These are phyloP conservation scores for Lecanosticta acicola DNA, from an alignment of 2,329 filamentous ascomycete species.

Conservation along the genomic window DNA sequence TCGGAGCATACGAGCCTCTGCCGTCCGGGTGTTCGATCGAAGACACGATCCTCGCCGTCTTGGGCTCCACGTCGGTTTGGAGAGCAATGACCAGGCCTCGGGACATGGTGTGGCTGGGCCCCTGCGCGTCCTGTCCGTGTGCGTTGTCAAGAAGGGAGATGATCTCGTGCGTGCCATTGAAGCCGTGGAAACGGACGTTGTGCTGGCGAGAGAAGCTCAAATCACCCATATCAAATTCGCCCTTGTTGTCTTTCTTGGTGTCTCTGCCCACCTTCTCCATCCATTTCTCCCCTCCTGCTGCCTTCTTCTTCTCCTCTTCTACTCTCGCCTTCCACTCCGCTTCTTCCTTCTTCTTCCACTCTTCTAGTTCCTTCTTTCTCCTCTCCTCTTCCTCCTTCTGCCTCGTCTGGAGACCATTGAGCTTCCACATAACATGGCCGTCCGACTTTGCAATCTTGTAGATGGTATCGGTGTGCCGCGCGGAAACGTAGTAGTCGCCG, in stretches of 20 bases:
- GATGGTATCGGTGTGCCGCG: conserved; percentile 45
- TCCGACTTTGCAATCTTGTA: conserved; percentile 43
- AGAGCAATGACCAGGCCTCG: conserved; percentile 18
- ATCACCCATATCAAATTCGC: conserved; percentile 6
- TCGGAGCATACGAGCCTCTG: conserved; percentile 40
- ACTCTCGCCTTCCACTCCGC: too few relatives aligned
- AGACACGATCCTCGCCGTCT: conserved; percentile 8
- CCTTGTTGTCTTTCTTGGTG: neutral
- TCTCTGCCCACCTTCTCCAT: too few relatives aligned
- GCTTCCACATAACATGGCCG: conserved; percentile 48
- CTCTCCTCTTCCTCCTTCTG: neutral
- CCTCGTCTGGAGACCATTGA: conserved; percentile 22
- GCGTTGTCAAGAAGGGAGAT: conserved; percentile 50
- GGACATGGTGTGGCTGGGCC: conserved; percentile 12
- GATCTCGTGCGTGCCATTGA: conserved; percentile 39
- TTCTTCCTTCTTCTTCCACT: too few relatives aligned
- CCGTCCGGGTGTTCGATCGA: conserved; percentile 16
- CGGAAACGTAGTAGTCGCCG: conserved; percentile 50
- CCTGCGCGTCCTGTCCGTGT: conserved; percentile 24
- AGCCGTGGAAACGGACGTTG: conserved; percentile 39
- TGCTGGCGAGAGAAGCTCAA: conserved; percentile 43
- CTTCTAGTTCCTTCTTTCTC: too few relatives aligned
- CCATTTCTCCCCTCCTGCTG: neutral
- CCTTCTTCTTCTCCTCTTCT: too few relatives aligned
- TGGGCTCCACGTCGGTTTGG: conserved; percentile 10